phyloP scores from a whole-genome alignment of 768 basidiomycete species.

The Psilocybe sp. region DNA sequence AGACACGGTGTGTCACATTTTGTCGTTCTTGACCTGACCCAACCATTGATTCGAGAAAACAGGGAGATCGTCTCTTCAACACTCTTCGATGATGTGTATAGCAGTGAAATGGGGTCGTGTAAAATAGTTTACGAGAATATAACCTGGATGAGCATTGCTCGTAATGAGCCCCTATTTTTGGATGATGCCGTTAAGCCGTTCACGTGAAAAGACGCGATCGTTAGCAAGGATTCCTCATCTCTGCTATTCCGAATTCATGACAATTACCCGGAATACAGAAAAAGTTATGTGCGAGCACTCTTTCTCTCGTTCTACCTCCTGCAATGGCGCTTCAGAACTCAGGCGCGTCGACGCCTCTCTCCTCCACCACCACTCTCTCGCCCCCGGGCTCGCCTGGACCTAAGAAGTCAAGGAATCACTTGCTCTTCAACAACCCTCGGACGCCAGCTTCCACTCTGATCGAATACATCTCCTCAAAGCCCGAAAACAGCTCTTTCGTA shows the following conservation, averaged over 20 bases:
- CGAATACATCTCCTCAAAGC: constrained; percentile 64
- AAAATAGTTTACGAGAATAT: not conserved
- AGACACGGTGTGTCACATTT: constrained; percentile 67
- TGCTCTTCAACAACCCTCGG: constrained; percentile 39
- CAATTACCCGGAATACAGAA: constrained; percentile 12
- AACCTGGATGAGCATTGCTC: not conserved
- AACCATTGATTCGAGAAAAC: constrained; percentile 2
- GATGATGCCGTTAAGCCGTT: not conserved
- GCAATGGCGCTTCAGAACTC: constrained; percentile 24
- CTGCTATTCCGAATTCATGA: constrained; percentile 4
- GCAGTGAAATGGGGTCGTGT: not conserved
- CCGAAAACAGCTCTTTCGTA: constrained; percentile 57
- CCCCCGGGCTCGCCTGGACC: constrained; percentile 32
- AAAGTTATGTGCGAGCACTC: not conserved
- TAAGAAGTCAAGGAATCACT: constrained; percentile 20
- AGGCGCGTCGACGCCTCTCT: constrained; percentile 38
- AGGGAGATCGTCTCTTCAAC: constrained; percentile 88
- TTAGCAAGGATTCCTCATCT: constrained; percentile 38
- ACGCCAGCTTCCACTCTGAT: constrained; percentile 60
- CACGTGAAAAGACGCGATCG: constrained; percentile 38
- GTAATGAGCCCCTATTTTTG: not conserved
- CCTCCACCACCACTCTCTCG: constrained; percentile 37
- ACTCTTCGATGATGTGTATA: constrained; percentile 43
- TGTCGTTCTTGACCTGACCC: not conserved
- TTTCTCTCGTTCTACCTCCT: constrained; percentile 4